Base-by-base conservation (phyloP, 1,284 basidiomycete species). In the Papiliotrema flavescens region DNA sequence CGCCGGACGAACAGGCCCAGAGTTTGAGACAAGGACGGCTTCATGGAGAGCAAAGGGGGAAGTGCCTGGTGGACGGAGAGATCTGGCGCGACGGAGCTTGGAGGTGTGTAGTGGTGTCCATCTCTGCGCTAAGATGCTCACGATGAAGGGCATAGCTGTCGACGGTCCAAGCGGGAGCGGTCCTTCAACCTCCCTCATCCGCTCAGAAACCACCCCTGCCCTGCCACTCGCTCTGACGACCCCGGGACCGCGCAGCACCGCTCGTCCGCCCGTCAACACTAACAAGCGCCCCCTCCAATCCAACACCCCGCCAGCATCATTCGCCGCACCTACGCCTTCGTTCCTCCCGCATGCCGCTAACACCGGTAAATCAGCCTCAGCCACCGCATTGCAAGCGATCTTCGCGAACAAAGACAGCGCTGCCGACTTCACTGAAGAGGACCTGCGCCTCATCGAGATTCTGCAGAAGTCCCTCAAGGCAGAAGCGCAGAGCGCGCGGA, bases 401-500 rank as follows among this genome's bases (percentile, higher is more conserved):
- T 20, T 47, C 9, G 45, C 28, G 67, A 15, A 67, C 65, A 35
- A 69, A 69, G 51, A 62, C 61, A 15, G 67, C 63, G 9, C 56
- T 62, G 40, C 55, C 47, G 6, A 59, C 28, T 32, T 70, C 35
- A 56, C 58, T 3, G 15, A 60, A 3, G 62, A 69, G 24, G 72
- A 74, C 40, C 36, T 67, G 24, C 46, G 55, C 15, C 59, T 69
- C n/a, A 63, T 73, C 42, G 64, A 69, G 39, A 57, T 58, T 1
- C 51, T 74, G n/a, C 65, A 65, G 0, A 53, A 61, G 2, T 61
- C 56, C 42, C 54, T 69, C 28, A 61, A 63, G 22, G 52, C 62
- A 3, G 70, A 70, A 52, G 39, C 56, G 4, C 13, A 34, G 15
- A 34, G 22, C 47, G 44, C 37, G 53, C 35, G 39, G 51, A 14